Evolutionary conservation across 2,329 filamentous ascomycete species (phyloP), one percentile per base, ranked within the genome.

Genomic region (Aspergillus nomiae): DNA sequence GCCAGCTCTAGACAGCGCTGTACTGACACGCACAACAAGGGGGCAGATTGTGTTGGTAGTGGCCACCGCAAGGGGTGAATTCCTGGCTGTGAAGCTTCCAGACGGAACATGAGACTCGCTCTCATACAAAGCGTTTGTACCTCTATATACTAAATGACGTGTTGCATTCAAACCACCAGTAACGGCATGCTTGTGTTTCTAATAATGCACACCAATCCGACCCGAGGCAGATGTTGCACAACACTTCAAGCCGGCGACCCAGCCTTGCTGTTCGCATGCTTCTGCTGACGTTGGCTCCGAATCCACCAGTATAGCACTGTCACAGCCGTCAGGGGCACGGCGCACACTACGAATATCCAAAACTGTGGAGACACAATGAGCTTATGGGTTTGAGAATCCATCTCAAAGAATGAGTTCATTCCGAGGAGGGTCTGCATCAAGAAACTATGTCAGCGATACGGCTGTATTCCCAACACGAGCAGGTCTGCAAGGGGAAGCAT

Each of bases 371-470:
- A 76, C 5, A 70, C 69, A n/a, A 76, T 63, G 12, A 79, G 71
- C 5, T 68, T 59, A 14, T 66, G 65, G 7, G 67, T 74, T 1
- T 71, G 58, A 12, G 70, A 32, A 38, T 79, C 72, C 63, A 77
- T 67, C 26, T 71, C 72, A 54, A 80, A 80, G 57, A 80, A 71
- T 3, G 59, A 77, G 65, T 79, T 80, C 78, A 80, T 80, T 2
- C 78, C 78, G 59, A 80, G 78, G 51, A 80, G 73, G 1, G 78
- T 76, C 75, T 76, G 34, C 19, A 45, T 51, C 9, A 57, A 16
- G 56, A 16, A 46, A 14, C 12, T 32, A 1, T 16, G 51, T 32
- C 26, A 34, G 50, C 10, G 8, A 30, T 11, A 6, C 11, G 21
- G 2, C 43, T 46, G 0, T 32, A 2, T n/a, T 10, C 5, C 14